Conservation (phyloP, 2,329 filamentous ascomycete species). For the Didymella glomerata region DNA sequence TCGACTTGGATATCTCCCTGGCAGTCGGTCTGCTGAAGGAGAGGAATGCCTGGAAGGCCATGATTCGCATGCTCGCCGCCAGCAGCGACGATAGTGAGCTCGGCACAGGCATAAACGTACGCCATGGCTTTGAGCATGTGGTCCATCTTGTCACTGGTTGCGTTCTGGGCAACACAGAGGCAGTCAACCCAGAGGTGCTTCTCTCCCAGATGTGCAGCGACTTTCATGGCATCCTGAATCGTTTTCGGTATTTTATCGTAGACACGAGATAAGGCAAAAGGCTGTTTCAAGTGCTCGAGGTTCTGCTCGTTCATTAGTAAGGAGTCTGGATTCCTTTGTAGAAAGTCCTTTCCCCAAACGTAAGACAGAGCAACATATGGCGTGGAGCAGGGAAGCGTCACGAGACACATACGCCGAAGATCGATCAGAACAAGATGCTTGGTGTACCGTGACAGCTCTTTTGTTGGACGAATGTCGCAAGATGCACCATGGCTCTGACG, state of each 20-base stretch:
- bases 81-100: no score
- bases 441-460: no score
- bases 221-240: neutral
- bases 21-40: no score
- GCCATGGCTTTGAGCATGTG: neutral
- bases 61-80: no score
- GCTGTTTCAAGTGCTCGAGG: neutral
- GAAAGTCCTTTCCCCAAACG: neutral
- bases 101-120: no score
- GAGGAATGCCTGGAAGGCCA: no score
- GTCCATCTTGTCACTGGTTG: neutral
- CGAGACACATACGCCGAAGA: neutral
- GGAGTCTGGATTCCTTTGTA: neutral
- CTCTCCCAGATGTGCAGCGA: no score
- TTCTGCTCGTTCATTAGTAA: neutral
- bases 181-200: constrained; percentile 5
- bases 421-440: no score
- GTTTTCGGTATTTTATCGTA: neutral
- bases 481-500: no score
- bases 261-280: neutral
- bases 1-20: no score
- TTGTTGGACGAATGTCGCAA: no score
- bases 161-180: constrained; percentile 5
- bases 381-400: neutral
- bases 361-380: constrained; percentile 7